Evolutionary conservation across 306 rosid species (phyloP).

Genomic region (Castanospermum australe): DNA sequence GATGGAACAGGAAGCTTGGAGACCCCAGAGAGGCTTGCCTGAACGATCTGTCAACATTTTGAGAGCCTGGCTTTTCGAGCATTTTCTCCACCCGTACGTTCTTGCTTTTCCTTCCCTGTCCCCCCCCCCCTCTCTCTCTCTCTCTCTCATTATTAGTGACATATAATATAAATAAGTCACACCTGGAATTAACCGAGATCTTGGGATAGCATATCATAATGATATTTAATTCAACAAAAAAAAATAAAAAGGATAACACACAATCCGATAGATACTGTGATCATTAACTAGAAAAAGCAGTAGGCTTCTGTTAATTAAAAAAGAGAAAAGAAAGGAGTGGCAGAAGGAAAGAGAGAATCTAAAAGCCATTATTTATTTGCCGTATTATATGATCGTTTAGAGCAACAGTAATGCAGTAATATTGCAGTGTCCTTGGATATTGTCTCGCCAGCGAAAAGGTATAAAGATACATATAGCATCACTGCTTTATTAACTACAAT

Average conservation of each 20-base stretch:
- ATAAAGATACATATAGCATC: slow-evolving; percentile 21
- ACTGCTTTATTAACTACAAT: slow-evolving; percentile 31
- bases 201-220: not conserved
- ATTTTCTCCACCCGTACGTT: slow-evolving; percentile 97
- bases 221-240: not conserved
- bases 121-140: not conserved
- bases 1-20: slow-evolving; percentile 99
- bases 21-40: slow-evolving; percentile 97
- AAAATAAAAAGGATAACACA: not conserved
- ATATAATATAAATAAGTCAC: not conserved
- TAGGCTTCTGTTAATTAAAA: not conserved
- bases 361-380: slow-evolving; percentile 36
- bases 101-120: not conserved
- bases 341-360: slow-evolving; percentile 35
- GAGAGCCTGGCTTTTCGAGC: slow-evolving; percentile 99
- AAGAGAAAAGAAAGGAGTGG: not conserved
- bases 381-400: slow-evolving; percentile 26
- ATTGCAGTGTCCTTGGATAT: slow-evolving; percentile 49
- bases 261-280: not conserved
- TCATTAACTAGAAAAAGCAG: slow-evolving; percentile 1
- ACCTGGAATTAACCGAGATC: not conserved
- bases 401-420: slow-evolving; percentile 44
- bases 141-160: not conserved
- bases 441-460: slow-evolving; percentile 50
- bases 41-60: slow-evolving; percentile 97